Conservation (phyloP, 768 basidiomycete genomes). For the Leucocoprinus leucothites region DNA sequence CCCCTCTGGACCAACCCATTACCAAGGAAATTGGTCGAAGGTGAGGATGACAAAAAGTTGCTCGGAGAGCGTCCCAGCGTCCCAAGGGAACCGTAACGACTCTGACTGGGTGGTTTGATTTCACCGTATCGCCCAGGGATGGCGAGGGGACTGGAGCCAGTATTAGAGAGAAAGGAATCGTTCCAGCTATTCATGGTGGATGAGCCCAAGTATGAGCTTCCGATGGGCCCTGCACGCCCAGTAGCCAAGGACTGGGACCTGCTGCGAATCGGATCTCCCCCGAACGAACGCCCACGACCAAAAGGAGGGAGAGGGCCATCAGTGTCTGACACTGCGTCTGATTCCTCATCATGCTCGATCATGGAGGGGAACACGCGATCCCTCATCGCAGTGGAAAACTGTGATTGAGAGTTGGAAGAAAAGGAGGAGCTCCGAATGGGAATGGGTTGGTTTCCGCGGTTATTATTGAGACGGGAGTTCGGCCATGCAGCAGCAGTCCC, state of each 20-base stretch:
- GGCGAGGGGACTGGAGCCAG: conserved; percentile 39
- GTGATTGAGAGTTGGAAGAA: conserved; percentile 50
- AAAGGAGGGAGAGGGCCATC: conserved; percentile 52
- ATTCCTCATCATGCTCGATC: conserved; percentile 74
- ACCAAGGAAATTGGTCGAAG: conserved; percentile 39
- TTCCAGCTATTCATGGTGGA: conserved; percentile 59
- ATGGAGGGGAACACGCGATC: conserved; percentile 71
- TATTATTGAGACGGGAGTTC: conserved; percentile 42
- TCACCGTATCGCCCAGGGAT: conserved; percentile 55
- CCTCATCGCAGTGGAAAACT: conserved; percentile 64
- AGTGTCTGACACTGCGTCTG: conserved; percentile 57
- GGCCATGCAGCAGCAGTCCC: conserved; percentile 35
- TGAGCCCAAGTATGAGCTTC: conserved; percentile 41
- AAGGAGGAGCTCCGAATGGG: conserved; percentile 71
- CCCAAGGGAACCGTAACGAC: conserved; percentile 65
- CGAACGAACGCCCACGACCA: conserved; percentile 56
- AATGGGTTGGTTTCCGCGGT: conserved; percentile 43
- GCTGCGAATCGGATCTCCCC: conserved; percentile 64
- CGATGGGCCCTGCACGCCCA: conserved; percentile 50
- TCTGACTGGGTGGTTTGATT: conserved; percentile 56
- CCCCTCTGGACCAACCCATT: conserved; percentile 34
- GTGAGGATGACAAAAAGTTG: conserved; percentile 47
- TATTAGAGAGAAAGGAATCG: conserved; percentile 45
- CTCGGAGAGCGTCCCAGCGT: conserved; percentile 53
- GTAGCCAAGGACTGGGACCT: conserved; percentile 76